phyloP scores from a whole-genome alignment of 2,329 filamentous ascomycete genomes.

The Fusarium longipes region DNA sequence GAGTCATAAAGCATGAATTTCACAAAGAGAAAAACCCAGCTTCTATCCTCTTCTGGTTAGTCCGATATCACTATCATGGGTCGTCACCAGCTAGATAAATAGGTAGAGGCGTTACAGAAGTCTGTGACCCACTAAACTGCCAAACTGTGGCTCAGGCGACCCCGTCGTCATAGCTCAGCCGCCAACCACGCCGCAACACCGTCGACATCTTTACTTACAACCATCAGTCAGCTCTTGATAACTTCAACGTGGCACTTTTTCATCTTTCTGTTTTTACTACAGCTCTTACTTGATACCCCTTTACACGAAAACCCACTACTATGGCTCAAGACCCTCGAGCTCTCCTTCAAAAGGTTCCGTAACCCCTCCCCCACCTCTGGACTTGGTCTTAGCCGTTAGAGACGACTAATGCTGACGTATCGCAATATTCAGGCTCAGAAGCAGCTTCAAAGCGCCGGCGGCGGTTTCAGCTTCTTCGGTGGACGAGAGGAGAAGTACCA shows the following conservation, averaged over 20 bases:
- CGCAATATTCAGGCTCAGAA: slow-evolving; percentile 79
- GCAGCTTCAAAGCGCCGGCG: slow-evolving; percentile 75
- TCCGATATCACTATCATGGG: too few relatives aligned
- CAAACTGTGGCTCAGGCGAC: slow-evolving; percentile 41
- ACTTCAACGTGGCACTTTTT: slow-evolving; percentile 32
- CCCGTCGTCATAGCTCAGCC: slow-evolving; percentile 45
- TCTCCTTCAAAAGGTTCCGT: slow-evolving; percentile 77
- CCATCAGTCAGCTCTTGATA: slow-evolving; percentile 25
- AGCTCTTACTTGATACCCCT: slow-evolving; percentile 19
- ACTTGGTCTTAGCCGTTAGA: slow-evolving; percentile 13
- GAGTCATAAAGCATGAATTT: too few relatives aligned
- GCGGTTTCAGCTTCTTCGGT: slow-evolving; percentile 91
- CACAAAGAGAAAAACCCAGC: too few relatives aligned
- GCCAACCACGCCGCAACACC: slow-evolving; percentile 30
- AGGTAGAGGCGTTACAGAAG: slow-evolving; percentile 4
- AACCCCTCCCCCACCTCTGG: slow-evolving; percentile 41
- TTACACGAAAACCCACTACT: slow-evolving; percentile 28
- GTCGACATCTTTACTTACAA: slow-evolving; percentile 31
- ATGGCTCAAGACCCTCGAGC: slow-evolving; percentile 84
- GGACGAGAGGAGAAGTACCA: slow-evolving; percentile 89
- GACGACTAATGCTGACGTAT: slow-evolving; percentile 15
- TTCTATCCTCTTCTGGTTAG: too few relatives aligned
- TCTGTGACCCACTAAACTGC: slow-evolving; percentile 17
- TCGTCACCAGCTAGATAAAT: too few relatives aligned
- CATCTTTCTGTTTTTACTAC: neutral